Evolutionary conservation across 192 early-diverging fungal genomes (phyloP).

Genomic region (Coemansia javaensis): DNA sequence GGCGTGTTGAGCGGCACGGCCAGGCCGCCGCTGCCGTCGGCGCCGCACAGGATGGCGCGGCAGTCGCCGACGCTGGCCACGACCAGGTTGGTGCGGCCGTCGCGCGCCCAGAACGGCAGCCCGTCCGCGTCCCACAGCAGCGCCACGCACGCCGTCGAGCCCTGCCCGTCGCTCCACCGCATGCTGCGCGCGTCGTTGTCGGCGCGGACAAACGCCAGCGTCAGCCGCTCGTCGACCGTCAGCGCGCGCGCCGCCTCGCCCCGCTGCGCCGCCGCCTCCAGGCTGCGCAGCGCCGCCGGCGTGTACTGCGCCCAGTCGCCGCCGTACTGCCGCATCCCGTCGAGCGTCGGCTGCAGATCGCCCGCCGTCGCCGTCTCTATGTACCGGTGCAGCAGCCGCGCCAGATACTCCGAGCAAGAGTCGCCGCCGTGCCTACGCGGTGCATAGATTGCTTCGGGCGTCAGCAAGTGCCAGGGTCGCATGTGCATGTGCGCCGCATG

Average conservation of each 20-base stretch:
- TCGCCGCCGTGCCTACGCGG: constrained; percentile 45
- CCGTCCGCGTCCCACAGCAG: constrained; percentile 61
- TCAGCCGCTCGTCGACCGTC: constrained; percentile 65
- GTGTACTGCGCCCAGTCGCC: constrained; percentile 43
- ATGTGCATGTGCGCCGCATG: neutral
- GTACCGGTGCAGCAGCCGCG: constrained; percentile 27
- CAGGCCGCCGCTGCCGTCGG: constrained; percentile 56
- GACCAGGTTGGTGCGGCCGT: constrained; percentile 56
- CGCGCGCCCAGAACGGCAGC: constrained; percentile 62
- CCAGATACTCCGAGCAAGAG: constrained; percentile 40
- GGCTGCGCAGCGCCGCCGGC: constrained; percentile 17
- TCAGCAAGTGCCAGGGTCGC: neutral
- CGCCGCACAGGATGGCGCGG: constrained; percentile 44
- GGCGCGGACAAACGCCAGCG: constrained; percentile 58
- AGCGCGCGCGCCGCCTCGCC: constrained; percentile 39
- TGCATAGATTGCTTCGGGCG: neutral
- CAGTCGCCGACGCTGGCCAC: constrained; percentile 72
- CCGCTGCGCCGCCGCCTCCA: constrained; percentile 27
- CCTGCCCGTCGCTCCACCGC: constrained; percentile 53
- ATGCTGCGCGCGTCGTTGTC: constrained; percentile 52
- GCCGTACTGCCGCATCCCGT: constrained; percentile 33
- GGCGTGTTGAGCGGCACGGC: constrained; percentile 56
- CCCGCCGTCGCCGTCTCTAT: constrained; percentile 27
- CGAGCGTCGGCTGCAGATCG: constrained; percentile 18
- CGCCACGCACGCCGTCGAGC: constrained; percentile 65